A percentile compares a stretch with the other conserved stretches of the same genome.
Evolutionary conservation across 2,329 filamentous ascomycete genomes (phyloP).

Genomic region (Colletotrichum godetiae): DNA sequence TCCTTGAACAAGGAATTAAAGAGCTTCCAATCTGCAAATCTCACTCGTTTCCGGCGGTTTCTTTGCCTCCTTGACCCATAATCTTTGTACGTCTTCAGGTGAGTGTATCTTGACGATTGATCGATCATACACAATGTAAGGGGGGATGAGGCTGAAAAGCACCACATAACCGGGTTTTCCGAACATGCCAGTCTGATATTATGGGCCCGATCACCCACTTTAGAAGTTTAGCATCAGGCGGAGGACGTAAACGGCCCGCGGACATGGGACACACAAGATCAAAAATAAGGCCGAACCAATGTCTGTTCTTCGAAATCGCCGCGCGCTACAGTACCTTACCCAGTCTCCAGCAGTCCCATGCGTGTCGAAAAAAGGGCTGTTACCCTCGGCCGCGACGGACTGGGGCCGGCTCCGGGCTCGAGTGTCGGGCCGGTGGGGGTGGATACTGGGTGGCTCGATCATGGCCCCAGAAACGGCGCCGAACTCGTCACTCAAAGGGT

Average conservation of each 20-base stretch:
- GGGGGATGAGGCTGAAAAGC: background rate
- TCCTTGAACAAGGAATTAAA: background rate
- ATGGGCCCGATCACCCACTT: background rate
- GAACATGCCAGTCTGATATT: background rate
- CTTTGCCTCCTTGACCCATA: background rate
- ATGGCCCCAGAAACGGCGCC: slow-evolving; percentile 26
- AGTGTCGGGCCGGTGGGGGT: slow-evolving; percentile 25
- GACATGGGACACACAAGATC: background rate
- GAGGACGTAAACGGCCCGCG: background rate
- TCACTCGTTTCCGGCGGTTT: background rate
- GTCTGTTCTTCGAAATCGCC: background rate
- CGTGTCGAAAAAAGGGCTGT: background rate
- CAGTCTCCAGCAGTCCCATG: background rate
- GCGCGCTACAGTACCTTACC: background rate
- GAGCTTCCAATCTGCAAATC: background rate
- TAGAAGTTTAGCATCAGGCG: background rate
- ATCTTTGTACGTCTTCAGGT: background rate
- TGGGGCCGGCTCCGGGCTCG: slow-evolving; percentile 3
- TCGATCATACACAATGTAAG: background rate
- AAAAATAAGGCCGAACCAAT: background rate
- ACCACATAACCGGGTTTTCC: background rate
- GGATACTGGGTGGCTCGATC: slow-evolving; percentile 20
- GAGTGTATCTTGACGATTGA: background rate
- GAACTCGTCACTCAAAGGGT: slow-evolving; percentile 7
- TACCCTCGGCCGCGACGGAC: slow-evolving; percentile 9